These are phyloP conservation scores for Houttuynia cordata DNA, from an alignment of 164 flowering plant genomes.

Conservation along the genomic window DNA sequence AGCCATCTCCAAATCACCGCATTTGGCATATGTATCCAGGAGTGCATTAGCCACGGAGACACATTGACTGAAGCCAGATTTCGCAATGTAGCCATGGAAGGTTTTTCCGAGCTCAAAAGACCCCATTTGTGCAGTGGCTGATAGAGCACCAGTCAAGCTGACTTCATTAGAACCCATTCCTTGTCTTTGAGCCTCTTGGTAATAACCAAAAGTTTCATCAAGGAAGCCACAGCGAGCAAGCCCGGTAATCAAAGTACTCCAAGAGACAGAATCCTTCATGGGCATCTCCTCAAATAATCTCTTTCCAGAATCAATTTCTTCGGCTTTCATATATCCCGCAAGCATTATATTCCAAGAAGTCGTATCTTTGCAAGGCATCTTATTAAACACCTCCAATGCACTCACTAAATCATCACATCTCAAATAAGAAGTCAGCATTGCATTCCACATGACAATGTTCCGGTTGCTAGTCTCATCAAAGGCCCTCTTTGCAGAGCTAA, in stretches of 20 bases:
- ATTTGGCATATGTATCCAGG: constrained; percentile 49
- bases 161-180: constrained; percentile 46
- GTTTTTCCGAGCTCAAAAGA: constrained; percentile 41
- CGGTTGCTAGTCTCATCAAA: constrained; percentile 48
- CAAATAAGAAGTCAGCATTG: constrained; percentile 41
- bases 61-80: constrained; percentile 28
- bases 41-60: constrained; percentile 52
- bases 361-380: constrained; percentile 36
- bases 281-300: constrained; percentile 27
- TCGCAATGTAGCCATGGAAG: constrained; percentile 46
- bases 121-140: constrained; percentile 59
- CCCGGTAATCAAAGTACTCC: constrained; percentile 73
- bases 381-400: constrained; percentile 23
- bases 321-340: constrained; percentile 43
- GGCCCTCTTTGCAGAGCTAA: constrained; percentile 20
- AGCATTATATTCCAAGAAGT: constrained; percentile 55
- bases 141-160: constrained; percentile 48
- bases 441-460: constrained; percentile 62
- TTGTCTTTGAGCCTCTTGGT: constrained; percentile 22
- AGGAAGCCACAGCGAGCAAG: constrained; percentile 36
- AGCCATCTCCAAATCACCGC: constrained; percentile 47
- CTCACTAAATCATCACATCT: constrained; percentile 33
- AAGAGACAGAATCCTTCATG: constrained; percentile 41
- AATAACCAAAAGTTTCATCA: constrained; percentile 38
- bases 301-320: constrained; percentile 32